These are phyloP conservation scores for Persicaria tinctoria DNA, from an alignment of 148 eudicot genomes.

Conservation along the genomic window DNA sequence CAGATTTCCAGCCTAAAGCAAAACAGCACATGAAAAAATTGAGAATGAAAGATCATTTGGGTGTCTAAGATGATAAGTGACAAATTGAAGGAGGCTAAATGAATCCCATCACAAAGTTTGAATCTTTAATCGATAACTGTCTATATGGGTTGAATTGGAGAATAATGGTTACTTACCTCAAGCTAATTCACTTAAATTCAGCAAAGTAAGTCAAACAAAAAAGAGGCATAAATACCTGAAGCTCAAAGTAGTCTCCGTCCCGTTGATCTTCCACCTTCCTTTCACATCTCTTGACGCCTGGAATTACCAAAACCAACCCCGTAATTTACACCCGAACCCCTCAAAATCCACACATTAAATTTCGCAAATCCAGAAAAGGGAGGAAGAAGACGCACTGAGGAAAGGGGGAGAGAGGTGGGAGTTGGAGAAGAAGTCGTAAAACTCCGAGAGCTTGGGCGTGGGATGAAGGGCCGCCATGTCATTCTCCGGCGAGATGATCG, in stretches of 20 bases:
- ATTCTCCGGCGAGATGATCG: slow-evolving; percentile 41
- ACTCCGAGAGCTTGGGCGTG: slow-evolving; percentile 78
- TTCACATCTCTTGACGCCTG: slow-evolving; percentile 62
- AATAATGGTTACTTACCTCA: no score
- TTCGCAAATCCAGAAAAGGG: background rate
- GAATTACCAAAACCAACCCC: background rate
- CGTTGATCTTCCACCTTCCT: slow-evolving; percentile 39
- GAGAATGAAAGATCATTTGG: no score
- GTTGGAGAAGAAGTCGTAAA: slow-evolving; percentile 85
- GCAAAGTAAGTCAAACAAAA: background rate
- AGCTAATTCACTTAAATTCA: background rate
- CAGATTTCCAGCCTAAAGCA: no score
- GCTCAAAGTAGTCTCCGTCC: slow-evolving; percentile 76
- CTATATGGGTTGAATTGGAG: no score
- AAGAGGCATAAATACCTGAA: slow-evolving; percentile 50
- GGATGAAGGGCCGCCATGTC: slow-evolving; percentile 97
- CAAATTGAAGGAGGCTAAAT: no score
- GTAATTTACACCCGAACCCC: background rate
- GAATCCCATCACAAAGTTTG: no score
- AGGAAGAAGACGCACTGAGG: slow-evolving; percentile 37
- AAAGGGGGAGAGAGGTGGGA: slow-evolving; percentile 78
- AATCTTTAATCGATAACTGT: no score
- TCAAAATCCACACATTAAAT: background rate
- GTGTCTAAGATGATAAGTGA: no score
- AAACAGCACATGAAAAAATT: no score